Evolutionary conservation across 2,329 filamentous ascomycete species (phyloP).

Genomic region (Hypoxylon sp.): DNA sequence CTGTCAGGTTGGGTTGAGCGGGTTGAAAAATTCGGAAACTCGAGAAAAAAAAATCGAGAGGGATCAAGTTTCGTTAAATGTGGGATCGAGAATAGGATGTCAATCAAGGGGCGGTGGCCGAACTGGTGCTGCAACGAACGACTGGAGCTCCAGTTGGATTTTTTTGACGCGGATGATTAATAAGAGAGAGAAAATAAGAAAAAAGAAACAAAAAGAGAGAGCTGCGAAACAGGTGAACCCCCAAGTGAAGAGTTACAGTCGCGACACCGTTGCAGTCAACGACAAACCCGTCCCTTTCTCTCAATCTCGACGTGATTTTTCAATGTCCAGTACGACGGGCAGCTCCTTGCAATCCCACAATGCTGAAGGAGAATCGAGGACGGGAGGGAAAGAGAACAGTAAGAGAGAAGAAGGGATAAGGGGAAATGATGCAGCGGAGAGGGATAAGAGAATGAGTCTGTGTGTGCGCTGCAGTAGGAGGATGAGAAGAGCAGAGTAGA

Average conservation of each 20-base stretch:
- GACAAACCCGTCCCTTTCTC: slow-evolving; percentile 6
- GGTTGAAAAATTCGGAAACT: slow-evolving; percentile 10
- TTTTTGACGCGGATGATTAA: slow-evolving; percentile 32
- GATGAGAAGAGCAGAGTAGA: slow-evolving; percentile 32
- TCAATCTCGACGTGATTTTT: slow-evolving; percentile 21
- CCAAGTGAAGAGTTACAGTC: neutral
- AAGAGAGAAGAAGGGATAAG: slow-evolving; percentile 24
- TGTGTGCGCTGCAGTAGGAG: slow-evolving; percentile 22
- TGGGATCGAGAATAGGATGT: slow-evolving; percentile 32
- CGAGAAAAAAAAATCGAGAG: slow-evolving; percentile 16
- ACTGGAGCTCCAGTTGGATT: slow-evolving; percentile 39
- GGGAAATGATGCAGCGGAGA: slow-evolving; percentile 32
- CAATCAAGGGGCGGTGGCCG: slow-evolving; percentile 29
- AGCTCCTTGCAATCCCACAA: slow-evolving; percentile 34
- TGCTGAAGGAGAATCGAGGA: slow-evolving; percentile 19
- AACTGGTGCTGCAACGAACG: slow-evolving; percentile 39
- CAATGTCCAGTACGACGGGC: slow-evolving; percentile 13
- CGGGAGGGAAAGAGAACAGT: slow-evolving; percentile 16
- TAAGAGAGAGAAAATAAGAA: slow-evolving; percentile 21
- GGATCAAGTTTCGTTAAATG: slow-evolving; percentile 32
- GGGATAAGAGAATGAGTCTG: slow-evolving; percentile 34
- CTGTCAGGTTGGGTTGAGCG: slow-evolving; percentile 23
- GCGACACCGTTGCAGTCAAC: slow-evolving; percentile 10
- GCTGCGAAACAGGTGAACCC: neutral
- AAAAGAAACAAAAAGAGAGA: slow-evolving; percentile 18